These are phyloP conservation scores for Corymbia citriodora DNA, from an alignment of 441 rosid species.

Conservation along the genomic window DNA sequence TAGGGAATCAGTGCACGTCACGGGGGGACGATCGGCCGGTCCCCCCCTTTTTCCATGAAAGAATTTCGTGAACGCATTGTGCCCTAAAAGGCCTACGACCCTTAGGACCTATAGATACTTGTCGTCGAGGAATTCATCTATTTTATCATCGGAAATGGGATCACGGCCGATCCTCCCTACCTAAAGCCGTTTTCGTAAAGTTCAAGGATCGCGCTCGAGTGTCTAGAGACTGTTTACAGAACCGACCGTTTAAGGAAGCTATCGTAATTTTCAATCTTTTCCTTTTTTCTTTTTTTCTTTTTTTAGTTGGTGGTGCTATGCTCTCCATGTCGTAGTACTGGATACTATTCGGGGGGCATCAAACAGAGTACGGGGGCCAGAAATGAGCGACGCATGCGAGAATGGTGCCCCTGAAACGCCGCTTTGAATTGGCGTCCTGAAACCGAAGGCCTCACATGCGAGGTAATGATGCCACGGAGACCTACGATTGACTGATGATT, in stretches of 20 bases:
- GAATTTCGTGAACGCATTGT: background rate
- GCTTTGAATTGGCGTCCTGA: background rate
- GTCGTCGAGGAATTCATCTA: background rate
- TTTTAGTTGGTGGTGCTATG: background rate
- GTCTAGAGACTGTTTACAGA: background rate
- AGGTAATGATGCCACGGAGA: background rate
- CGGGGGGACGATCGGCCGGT: background rate
- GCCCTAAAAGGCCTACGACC: background rate
- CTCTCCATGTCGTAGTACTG: fast-evolving
- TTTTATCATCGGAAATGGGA: background rate
- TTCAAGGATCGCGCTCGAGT: background rate
- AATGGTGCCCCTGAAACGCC: background rate
- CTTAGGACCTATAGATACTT: background rate
- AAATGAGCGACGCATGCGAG: background rate
- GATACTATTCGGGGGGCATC: background rate
- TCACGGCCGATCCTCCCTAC: background rate
- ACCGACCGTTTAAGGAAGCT: background rate
- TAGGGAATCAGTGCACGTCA: background rate
- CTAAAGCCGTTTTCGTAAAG: background rate
- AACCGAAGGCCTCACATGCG: background rate
- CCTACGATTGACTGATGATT: background rate
- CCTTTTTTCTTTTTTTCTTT: too few relatives aligned
- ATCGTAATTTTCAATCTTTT: background rate
- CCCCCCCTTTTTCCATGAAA: background rate
- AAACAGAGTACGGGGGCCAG: background rate